phyloP scores from a whole-genome alignment of 2,329 filamentous ascomycete species.

The Cladophialophora chaetospira region DNA sequence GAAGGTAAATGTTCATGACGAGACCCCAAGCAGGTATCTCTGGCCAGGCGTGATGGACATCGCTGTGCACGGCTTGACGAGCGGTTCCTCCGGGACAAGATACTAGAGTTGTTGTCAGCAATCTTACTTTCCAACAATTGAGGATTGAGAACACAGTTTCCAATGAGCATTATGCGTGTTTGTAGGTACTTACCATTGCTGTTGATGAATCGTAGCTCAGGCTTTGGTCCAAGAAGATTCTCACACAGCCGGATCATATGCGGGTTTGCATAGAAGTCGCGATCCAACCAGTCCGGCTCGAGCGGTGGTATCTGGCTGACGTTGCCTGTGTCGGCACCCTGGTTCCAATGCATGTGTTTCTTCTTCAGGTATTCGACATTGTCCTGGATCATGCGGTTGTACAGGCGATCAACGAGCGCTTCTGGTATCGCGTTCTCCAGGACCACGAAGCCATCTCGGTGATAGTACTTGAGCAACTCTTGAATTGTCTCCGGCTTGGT shows the following conservation, averaged over 20 bases:
- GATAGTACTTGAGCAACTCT: slow-evolving; percentile 31
- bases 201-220: slow-evolving; percentile 42
- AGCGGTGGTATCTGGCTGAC: slow-evolving; percentile 45
- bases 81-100: slow-evolving; percentile 39
- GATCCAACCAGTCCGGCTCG: slow-evolving; percentile 37
- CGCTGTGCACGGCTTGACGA: slow-evolving; percentile 46
- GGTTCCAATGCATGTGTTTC: slow-evolving; percentile 37
- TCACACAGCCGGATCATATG: slow-evolving; percentile 38
- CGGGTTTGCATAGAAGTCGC: slow-evolving; percentile 43
- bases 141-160: too few species aligned
- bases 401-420: slow-evolving; percentile 46
- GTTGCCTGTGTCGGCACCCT: slow-evolving; percentile 39
- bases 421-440: slow-evolving; percentile 41
- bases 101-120: too few species aligned
- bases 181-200: too few species aligned
- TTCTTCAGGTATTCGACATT: slow-evolving; percentile 34
- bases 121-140: too few species aligned
- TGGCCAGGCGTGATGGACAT: slow-evolving; percentile 50
- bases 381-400: slow-evolving; percentile 57
- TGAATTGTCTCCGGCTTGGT: slow-evolving; percentile 19
- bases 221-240: slow-evolving; percentile 42
- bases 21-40: slow-evolving; percentile 48
- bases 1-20: slow-evolving; percentile 51
- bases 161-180: too few species aligned
- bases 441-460: slow-evolving; percentile 42